Percentiles rank a stretch among this genome's conserved stretches.
phyloP scores from a whole-genome alignment of 2,329 filamentous ascomycete species.

The Hypocreales sp. region DNA sequence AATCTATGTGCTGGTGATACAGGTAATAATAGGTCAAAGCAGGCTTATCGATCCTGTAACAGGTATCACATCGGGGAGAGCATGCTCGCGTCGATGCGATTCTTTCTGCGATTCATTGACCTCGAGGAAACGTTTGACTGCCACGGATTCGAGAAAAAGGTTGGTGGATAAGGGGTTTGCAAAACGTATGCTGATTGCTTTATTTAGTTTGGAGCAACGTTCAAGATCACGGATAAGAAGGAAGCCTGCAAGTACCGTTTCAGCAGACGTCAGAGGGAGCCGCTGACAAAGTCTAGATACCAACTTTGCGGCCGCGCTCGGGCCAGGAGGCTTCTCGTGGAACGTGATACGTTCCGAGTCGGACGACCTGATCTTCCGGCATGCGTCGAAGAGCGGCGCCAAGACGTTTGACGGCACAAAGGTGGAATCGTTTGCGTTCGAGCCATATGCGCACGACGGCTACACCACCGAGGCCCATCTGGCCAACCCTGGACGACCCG shows the following conservation, averaged over 20 bases:
- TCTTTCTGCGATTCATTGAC: conserved; percentile 28
- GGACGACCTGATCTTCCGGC: conserved; percentile 26
- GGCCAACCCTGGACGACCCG: conserved; percentile 15
- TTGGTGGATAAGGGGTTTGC: no score
- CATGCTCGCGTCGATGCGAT: conserved; percentile 20
- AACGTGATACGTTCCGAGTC: conserved; percentile 29
- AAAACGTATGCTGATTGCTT: background rate
- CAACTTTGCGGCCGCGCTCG: conserved; percentile 23
- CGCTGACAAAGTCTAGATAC: conserved; percentile 14
- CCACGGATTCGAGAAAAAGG: conserved; percentile 25
- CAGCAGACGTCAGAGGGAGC: background rate
- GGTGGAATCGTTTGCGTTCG: conserved; percentile 17
- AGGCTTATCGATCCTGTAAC: background rate
- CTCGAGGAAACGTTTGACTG: conserved; percentile 20
- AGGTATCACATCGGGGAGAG: conserved; percentile 21
- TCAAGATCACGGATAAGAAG: conserved; percentile 12
- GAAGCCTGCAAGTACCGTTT: conserved; percentile 7
- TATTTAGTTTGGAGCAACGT: no score
- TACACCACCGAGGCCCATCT: background rate
- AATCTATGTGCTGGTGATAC: background rate
- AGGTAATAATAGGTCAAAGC: no score
- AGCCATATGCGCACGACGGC: conserved; percentile 1
- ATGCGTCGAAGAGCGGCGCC: conserved; percentile 22
- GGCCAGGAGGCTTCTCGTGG: conserved; percentile 22
- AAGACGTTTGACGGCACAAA: conserved; percentile 23